Evolutionary conservation across 139 green algal species (phyloP).

Genomic region (Chara braunii): DNA sequence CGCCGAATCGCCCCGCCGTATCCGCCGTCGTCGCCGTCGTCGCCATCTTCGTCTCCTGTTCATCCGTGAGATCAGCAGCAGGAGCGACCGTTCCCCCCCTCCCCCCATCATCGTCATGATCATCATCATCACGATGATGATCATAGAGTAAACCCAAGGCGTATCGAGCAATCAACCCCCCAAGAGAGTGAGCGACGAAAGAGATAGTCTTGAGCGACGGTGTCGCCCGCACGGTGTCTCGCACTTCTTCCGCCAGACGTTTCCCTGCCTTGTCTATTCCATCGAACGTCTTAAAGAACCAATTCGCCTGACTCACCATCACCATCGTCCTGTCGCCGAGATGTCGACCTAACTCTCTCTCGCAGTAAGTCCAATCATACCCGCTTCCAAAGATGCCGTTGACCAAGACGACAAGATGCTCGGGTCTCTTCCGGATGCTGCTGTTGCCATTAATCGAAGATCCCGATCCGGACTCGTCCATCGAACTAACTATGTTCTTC

Average conservation of each 20-base stretch:
- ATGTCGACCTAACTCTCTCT: background rate
- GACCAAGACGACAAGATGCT: conserved; percentile 7
- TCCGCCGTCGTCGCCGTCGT: no score
- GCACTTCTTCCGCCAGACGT: conserved; percentile 38
- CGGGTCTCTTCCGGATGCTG: background rate
- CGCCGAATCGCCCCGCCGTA: no score
- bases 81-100: no score
- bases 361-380: background rate
- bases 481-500: no score
- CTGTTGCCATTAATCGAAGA: no score
- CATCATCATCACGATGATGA: no score
- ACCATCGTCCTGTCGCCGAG: background rate
- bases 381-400: conserved; percentile 10
- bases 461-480: no score
- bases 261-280: conserved; percentile 32
- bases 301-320: conserved; percentile 27
- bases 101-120: no score
- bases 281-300: conserved; percentile 40
- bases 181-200: conserved; percentile 39
- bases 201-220: conserved; percentile 25
- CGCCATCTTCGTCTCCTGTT: background rate
- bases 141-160: conserved; percentile 30
- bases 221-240: conserved; percentile 4
- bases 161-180: conserved; percentile 41
- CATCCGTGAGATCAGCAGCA: background rate